phyloP scores from a whole-genome alignment of 148 eudicot genomes.

The Limonium bicolor region DNA sequence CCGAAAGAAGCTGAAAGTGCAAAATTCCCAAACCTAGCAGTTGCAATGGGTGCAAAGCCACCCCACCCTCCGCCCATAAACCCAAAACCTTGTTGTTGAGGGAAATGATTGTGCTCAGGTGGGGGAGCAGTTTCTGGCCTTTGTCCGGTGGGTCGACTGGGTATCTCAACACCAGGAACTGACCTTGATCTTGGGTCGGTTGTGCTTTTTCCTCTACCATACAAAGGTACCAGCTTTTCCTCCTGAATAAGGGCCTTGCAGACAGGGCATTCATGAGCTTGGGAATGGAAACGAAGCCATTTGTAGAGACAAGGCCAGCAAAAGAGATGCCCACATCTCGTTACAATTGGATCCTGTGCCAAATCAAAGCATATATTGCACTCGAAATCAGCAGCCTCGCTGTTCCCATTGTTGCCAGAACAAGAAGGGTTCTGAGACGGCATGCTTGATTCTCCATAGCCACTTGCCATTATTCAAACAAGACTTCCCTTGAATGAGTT shows the following conservation, averaged over 20 bases:
- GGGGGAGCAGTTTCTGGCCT: conserved; percentile 61
- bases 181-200: conserved; percentile 57
- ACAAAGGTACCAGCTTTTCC: conserved; percentile 57
- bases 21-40: conserved; percentile 53
- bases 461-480: conserved; percentile 29
- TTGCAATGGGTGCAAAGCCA: conserved; percentile 29
- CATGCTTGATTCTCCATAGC: conserved; percentile 21
- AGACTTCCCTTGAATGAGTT: too few relatives aligned
- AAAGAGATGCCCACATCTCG: conserved; percentile 59
- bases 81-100: conserved; percentile 43
- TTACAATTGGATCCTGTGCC: conserved; percentile 69
- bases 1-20: conserved; percentile 14
- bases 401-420: conserved; percentile 11
- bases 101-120: conserved; percentile 24
- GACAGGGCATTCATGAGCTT: conserved; percentile 70
- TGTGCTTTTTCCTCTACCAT: conserved; percentile 51
- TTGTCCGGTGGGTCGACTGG: conserved; percentile 52
- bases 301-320: conserved; percentile 78
- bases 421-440: conserved; percentile 19
- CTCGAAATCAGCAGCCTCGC: conserved; percentile 66
- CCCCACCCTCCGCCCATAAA: conserved; percentile 46
- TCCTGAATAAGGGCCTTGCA: conserved; percentile 65
- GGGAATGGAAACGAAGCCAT: conserved; percentile 59
- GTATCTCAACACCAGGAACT: conserved; percentile 35
- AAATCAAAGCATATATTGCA: conserved; percentile 77